phyloP scores from a whole-genome alignment of 139 green algal genomes.

The Chlamydomonas sp. region DNA sequence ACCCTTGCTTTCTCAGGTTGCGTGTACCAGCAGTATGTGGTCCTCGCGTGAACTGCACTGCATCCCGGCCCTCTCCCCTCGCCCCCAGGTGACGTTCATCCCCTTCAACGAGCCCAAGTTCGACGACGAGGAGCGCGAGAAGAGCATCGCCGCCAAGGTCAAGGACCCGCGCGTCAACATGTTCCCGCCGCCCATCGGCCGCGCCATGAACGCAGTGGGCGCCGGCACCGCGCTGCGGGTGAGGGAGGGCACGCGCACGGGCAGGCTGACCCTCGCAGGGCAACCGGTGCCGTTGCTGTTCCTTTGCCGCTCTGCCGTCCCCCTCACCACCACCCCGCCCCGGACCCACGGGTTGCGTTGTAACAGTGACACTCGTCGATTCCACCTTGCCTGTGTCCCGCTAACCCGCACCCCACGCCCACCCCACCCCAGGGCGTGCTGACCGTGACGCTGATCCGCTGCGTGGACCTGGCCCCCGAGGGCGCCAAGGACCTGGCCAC shows the following conservation, averaged over 20 bases:
- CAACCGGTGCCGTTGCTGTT: too few relatives aligned
- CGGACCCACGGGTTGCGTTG: too few relatives aligned
- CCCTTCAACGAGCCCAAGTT: conserved; percentile 61
- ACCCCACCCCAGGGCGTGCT: conserved; percentile 55
- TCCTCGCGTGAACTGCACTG: too few relatives aligned
- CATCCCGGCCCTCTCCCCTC: not conserved
- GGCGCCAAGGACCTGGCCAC: conserved; percentile 44
- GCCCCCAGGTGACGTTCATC: conserved; percentile 49
- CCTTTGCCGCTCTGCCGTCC: too few relatives aligned
- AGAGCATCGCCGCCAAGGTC: conserved; percentile 18
- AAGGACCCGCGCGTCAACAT: conserved; percentile 16
- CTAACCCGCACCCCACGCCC: not conserved
- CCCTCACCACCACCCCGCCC: too few relatives aligned
- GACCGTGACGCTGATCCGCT: conserved; percentile 62
- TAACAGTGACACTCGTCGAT: not conserved
- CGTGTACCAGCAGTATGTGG: too few relatives aligned
- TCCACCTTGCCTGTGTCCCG: not conserved
- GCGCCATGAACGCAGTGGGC: not conserved
- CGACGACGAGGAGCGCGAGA: conserved; percentile 56
- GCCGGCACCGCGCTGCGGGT: too few relatives aligned
- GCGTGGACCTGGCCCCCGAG: conserved; percentile 61
- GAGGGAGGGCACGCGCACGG: too few relatives aligned
- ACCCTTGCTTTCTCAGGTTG: too few relatives aligned
- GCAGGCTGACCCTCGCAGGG: too few relatives aligned
- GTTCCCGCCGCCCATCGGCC: conserved; percentile 12